phyloP scores from a whole-genome alignment of 2,329 filamentous ascomycete genomes.

The Penicillium hordei region DNA sequence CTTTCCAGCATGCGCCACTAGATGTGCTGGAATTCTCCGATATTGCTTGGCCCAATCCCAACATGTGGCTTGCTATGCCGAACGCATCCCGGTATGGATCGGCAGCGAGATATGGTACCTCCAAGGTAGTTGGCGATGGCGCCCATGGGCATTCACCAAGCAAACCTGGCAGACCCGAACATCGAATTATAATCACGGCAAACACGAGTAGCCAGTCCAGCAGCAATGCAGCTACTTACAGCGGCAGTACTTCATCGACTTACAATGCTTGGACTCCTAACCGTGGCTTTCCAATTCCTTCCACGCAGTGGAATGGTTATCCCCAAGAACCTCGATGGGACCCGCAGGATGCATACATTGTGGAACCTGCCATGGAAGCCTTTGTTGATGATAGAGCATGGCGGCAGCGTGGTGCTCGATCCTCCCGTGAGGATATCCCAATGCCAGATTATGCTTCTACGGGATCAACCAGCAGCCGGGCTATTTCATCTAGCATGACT shows the following conservation, averaged over 20 bases:
- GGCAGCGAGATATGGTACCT: conserved; percentile 29
- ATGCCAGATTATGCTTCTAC: conserved; percentile 52
- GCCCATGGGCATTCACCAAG: conserved; percentile 65
- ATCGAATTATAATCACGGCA: conserved; percentile 18
- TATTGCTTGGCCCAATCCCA: conserved; percentile 77
- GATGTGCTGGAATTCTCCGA: conserved; percentile 70
- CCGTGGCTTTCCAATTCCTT: conserved; percentile 32
- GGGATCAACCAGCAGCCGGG: conserved; percentile 40
- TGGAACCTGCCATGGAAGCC: conserved; percentile 47
- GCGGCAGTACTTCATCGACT: conserved; percentile 15
- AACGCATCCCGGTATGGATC: conserved; percentile 37
- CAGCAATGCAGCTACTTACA: conserved; percentile 8
- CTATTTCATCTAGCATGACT: conserved; percentile 41
- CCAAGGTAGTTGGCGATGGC: conserved; percentile 50
- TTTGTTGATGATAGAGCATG: conserved; percentile 30
- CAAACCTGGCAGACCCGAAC: conserved; percentile 26
- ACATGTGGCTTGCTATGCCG: conserved; percentile 61
- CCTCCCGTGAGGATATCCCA: conserved; percentile 47
- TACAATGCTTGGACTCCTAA: conserved; percentile 31
- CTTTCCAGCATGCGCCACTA: conserved; percentile 83
- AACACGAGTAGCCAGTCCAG: conserved; percentile 21
- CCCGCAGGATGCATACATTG: conserved; percentile 28
- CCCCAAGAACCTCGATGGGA: conserved; percentile 31
- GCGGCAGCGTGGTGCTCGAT: conserved; percentile 34
- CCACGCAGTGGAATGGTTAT: conserved; percentile 26